Evolutionary conservation across 352 stramenopile genomes (phyloP), one percentile per base, ranked within the genome.

Genomic region (Globisporangium nagaii): DNA sequence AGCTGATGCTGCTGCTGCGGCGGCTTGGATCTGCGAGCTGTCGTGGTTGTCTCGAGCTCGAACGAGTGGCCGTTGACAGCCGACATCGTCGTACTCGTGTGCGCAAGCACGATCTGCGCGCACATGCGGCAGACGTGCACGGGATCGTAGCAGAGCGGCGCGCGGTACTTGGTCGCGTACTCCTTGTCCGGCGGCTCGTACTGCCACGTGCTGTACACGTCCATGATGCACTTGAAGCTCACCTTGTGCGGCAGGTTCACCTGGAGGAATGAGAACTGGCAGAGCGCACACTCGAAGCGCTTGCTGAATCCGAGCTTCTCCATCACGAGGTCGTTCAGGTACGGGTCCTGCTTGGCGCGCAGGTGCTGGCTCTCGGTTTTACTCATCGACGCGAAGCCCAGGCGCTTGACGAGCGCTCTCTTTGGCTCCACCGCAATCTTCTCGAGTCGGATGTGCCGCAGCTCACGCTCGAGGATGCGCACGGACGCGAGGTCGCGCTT

Each of bases 151-250:
- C 80, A 88, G 22, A 84, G 56, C 15, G 80, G 80, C 2, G 80
- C 50, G 4, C 65, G 65, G 70, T 86, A 90, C 17, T 81, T 83
- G 59, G 73, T 62, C 9, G 65, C 64, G 9, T 66, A 46, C 20
- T 66, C 62, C 1, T 64, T 60, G 48, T 88, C 73, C 15, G 69
- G 73, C 10, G 80, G 69, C 3, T 60, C 56, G 56, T 83, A 88
- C 7, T 63, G 42, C 80, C 80, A 90, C 45, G 68, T 52, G 6
- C 70, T 64, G 36, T 90, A 74, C 27, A 90, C 67, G 43, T 88
- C 80, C 73, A 90, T 81, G 63, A 90, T 73, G 58, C 80, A 86
- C 51, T 82, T 79, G 63, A 88, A 90, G 37, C 75, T 86, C 53
- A 90, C 78, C n/a, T 69, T 68, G 39, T 85, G 68, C 34, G 80